Base-by-base conservation (phyloP, 768 basidiomycete species). In the Thelephora ganbajun region DNA sequence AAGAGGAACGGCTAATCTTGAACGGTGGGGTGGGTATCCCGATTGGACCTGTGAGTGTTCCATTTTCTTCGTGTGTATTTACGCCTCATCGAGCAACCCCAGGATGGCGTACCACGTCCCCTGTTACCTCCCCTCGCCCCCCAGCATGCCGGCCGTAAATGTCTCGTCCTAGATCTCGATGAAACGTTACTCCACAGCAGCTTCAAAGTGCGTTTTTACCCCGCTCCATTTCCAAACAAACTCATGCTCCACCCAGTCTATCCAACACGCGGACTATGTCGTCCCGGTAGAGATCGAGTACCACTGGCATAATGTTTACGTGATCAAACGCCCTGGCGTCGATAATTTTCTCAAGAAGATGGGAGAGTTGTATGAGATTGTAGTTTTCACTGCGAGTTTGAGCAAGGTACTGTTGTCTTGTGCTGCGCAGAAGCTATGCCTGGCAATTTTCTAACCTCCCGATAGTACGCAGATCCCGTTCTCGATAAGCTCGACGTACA, bases 251-350 rank as follows among this genome's bases (percentile, higher is more conserved):
- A 19, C 52, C 47, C 60, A 98, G 93, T 87, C 92, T 47, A 89
- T 98, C 50, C 74, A 73, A 53, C 86, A 91, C 58, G 92, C 94
- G 26, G 96, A 99, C 69, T 99, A 91, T 64, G 89, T 98, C 53
- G 94, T 99, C 2, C 96, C 96, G 4, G 96, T 99, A 20, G 96
- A 98, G 66, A 99, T 99, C 53, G 96, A 99, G 61, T 92, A 88
- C 54, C 87, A 96, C 60, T 88, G 85, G 76, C 96, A 99, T 63
- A 97, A 99, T 59, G 92, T 98, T 54, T 97, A 98, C 66, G 96
- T 98, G 44, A 88, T 98, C 65, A 98, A 98, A 65, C 83, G 96
- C 45, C 96, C 96, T 7, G 96, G 96, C 13, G 96, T 99, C 13
- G 96, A 99, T 61, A 83, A 81, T 59, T 99, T 98, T 65, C 68